Evolutionary conservation across 2,329 filamentous ascomycete species (phyloP).

Genomic region (Cladosporium velox): DNA sequence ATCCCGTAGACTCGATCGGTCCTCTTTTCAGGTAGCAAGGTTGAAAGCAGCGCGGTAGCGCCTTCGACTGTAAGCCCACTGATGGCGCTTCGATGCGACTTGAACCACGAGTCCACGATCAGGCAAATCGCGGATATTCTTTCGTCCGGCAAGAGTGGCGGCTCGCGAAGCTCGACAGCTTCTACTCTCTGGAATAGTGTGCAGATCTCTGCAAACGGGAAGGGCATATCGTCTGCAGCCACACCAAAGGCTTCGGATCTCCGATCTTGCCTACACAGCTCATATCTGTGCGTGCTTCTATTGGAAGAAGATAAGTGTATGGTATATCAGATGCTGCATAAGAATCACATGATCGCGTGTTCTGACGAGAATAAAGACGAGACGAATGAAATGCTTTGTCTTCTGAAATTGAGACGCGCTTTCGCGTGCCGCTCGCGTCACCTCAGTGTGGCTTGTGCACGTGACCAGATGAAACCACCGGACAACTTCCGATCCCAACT

Average conservation of each 20-base stretch:
- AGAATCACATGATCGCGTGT: conserved; percentile 8
- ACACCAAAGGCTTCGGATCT: background rate
- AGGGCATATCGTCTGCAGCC: conserved; percentile 52
- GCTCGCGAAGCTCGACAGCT: conserved; percentile 44
- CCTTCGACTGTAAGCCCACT: conserved; percentile 57
- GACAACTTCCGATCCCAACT: background rate
- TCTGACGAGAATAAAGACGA: background rate
- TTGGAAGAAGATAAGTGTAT: background rate
- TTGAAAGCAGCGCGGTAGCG: conserved; percentile 68
- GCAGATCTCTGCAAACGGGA: conserved; percentile 71
- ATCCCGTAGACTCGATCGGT: conserved; percentile 78
- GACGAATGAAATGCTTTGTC: conserved; percentile 8
- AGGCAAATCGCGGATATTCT: conserved; percentile 32
- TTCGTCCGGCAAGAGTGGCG: conserved; percentile 41
- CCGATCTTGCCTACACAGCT: background rate
- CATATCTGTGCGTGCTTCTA: conserved; percentile 5
- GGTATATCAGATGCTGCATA: background rate
- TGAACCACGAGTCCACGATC: conserved; percentile 68
- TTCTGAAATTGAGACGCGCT: conserved; percentile 5
- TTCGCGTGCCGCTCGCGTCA: background rate
- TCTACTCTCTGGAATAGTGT: conserved; percentile 72
- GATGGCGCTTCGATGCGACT: conserved; percentile 59
- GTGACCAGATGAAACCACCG: background rate
- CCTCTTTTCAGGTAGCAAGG: conserved; percentile 72
- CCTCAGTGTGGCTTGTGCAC: background rate